A percentile compares a stretch with the other conserved stretches of the same genome.
phyloP scores from a whole-genome alignment of 2,329 filamentous ascomycete species.

The Botrytis porri region DNA sequence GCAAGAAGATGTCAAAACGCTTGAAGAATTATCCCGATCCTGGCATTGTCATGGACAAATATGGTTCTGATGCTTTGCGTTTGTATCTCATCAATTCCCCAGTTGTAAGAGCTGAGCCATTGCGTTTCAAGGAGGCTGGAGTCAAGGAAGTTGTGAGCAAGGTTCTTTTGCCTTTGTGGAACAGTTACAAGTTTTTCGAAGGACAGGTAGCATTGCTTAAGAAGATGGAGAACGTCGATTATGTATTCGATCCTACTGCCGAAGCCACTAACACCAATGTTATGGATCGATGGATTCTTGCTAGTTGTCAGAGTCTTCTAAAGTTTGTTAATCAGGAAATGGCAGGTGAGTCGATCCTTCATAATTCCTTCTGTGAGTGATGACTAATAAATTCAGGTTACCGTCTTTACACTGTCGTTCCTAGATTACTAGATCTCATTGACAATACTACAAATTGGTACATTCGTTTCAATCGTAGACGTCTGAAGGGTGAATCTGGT shows the following conservation, averaged over 20 bases:
- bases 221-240: constrained; percentile 77
- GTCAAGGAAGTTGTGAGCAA: constrained; percentile 95
- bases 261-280: constrained; percentile 81
- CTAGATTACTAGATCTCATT: constrained; percentile 75
- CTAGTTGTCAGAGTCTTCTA: constrained; percentile 84
- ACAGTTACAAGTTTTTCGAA: constrained; percentile 95
- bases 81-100: constrained; percentile 98
- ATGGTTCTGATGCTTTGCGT: constrained; percentile 87
- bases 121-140: constrained; percentile 86
- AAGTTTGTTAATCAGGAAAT: constrained; percentile 93
- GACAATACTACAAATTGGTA: constrained; percentile 99
- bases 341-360: constrained; percentile 55
- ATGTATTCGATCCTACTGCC: constrained; percentile 71
- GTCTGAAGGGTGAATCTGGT: constrained; percentile 86
- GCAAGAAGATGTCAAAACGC: constrained; percentile 98
- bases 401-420: constrained; percentile 87
- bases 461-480: constrained; percentile 88
- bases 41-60: constrained; percentile 74
- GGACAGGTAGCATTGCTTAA: constrained; percentile 82
- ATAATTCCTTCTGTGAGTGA: background rate
- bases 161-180: constrained; percentile 89
- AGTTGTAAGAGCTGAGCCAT: constrained; percentile 84
- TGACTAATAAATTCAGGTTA: constrained; percentile 47
- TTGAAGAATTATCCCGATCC: constrained; percentile 96
- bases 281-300: constrained; percentile 95